These are phyloP conservation scores for Penicillium nucicola DNA, from an alignment of 495 filamentous ascomycete genomes.

Conservation along the genomic window DNA sequence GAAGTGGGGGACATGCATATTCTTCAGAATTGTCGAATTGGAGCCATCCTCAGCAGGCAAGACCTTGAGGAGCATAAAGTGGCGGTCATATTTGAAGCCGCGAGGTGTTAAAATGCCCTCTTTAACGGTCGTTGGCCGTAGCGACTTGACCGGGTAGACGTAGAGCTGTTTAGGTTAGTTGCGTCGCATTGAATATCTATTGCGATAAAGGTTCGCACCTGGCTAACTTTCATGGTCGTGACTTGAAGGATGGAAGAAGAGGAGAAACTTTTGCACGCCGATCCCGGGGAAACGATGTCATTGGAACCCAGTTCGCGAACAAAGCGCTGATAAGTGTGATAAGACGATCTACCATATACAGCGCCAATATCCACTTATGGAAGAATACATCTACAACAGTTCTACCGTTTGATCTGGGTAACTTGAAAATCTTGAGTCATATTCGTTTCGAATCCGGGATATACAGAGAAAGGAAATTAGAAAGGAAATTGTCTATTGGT, in stretches of 20 bases:
- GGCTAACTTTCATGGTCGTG: conserved; percentile 32
- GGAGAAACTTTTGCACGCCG: neutral
- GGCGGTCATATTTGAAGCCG: conserved; percentile 73
- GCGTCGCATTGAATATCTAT: neutral
- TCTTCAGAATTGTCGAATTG: conserved; percentile 39
- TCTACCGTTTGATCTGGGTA: neutral
- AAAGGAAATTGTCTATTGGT: conserved; percentile 29
- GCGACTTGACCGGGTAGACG: conserved; percentile 85
- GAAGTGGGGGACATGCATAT: conserved; percentile 66
- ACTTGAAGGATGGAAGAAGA: neutral
- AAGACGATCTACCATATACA: too few relatives aligned
- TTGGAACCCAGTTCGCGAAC: conserved; percentile 3
- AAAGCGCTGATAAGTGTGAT: neutral
- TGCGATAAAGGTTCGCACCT: conserved; percentile 31
- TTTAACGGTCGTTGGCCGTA: conserved; percentile 60
- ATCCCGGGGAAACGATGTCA: conserved; percentile 3
- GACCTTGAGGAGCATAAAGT: conserved; percentile 71
- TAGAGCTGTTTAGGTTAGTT: conserved; percentile 58
- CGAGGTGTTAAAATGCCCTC: conserved; percentile 56
- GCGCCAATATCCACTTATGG: too few relatives aligned
- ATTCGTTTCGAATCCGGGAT: conserved; percentile 25
- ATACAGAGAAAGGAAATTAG: conserved; percentile 19
- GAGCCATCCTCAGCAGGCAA: conserved; percentile 24
- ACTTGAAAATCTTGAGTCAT: conserved; percentile 17
- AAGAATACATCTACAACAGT: neutral